Evolutionary conservation across 768 basidiomycete species (phyloP), one percentile per base, ranked within the genome.

Genomic region (Hericium rajendrae): DNA sequence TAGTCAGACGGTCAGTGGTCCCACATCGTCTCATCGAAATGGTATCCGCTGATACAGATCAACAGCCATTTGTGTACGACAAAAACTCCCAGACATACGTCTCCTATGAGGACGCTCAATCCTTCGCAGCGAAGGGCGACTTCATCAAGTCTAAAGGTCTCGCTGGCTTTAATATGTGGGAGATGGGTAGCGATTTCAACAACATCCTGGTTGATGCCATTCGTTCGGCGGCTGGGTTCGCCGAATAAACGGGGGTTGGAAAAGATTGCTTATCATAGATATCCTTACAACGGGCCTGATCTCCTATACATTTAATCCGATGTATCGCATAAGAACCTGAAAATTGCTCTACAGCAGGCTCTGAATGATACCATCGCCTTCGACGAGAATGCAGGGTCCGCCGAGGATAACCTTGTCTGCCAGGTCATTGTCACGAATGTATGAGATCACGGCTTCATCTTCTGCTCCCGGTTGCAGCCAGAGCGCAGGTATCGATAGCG

Each of bases 381-480:
- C 78, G 16, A 84, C 82, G 53, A 94, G 78, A 40, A 94, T 77
- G 67, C 93, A 95, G 10, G 88, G 85, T 10, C 93, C 93, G 26
- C 88, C 86, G 67, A 80, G 82, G 52, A 94, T 78, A n/a, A 89
- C 87, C 58, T 77, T 77, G 65, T 83, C 83, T 38, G 74, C 71
- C 62, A 92, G 69, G 4, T 75, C 79, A 53, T 85, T 83, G 57
- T 83, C 78, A 41, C 80, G 76, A 67, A 94, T 83, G 64, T 79
- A 94, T 15, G 74, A 65, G 15, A 75, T 70, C 50, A 93, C 89
- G 2, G 71, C 70, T 15, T 74, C 77, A 64, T 91, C 85, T 61
- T 86, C 84, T 6, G 91, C 89, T 20, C 91, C 91, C 6, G 93
- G 93, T 68, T 95, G 93, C 32, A 94, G 78, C 93, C 93, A 95